Percentiles rank a stretch among this genome's conserved stretches.
Conservation (phyloP, 2,329 filamentous ascomycete species). For the Fusarium scirpi region DNA sequence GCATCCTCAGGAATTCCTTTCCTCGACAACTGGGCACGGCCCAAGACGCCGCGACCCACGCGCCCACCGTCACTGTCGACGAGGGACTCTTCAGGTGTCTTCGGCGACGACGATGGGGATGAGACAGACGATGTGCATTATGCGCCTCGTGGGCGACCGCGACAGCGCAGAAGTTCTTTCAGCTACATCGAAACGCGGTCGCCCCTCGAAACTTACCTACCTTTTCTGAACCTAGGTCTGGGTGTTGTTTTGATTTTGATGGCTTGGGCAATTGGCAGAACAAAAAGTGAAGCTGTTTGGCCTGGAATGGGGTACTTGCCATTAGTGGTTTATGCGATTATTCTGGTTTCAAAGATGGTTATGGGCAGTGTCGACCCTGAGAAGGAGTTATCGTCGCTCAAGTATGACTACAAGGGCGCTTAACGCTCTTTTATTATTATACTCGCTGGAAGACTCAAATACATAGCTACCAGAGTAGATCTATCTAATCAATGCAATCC, state of each 20-base stretch:
- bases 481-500: constrained; percentile 25
- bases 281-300: constrained; percentile 52
- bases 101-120: constrained; percentile 37
- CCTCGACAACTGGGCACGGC: constrained; percentile 61
- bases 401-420: constrained; percentile 76
- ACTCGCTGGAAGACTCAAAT: neutral
- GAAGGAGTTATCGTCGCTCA: constrained; percentile 70
- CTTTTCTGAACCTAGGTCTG: constrained; percentile 70
- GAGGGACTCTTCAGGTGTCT: constrained; percentile 23
- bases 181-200: constrained; percentile 43
- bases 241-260: constrained; percentile 63
- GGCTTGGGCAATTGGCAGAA: constrained; percentile 55
- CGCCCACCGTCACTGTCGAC: constrained; percentile 40
- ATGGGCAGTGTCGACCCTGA: constrained; percentile 78
- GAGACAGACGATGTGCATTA: constrained; percentile 31
- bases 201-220: constrained; percentile 69
- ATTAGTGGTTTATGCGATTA: constrained; percentile 68
- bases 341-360: constrained; percentile 71
- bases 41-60: constrained; percentile 43
- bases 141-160: constrained; percentile 26
- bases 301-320: constrained; percentile 65
- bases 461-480: constrained; percentile 4
- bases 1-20: constrained; percentile 64
- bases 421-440: constrained; percentile 48
- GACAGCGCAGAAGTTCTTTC: constrained; percentile 40